Evolutionary conservation across 139 green algal species (phyloP).

Genomic region (Coelastrella sp.): DNA sequence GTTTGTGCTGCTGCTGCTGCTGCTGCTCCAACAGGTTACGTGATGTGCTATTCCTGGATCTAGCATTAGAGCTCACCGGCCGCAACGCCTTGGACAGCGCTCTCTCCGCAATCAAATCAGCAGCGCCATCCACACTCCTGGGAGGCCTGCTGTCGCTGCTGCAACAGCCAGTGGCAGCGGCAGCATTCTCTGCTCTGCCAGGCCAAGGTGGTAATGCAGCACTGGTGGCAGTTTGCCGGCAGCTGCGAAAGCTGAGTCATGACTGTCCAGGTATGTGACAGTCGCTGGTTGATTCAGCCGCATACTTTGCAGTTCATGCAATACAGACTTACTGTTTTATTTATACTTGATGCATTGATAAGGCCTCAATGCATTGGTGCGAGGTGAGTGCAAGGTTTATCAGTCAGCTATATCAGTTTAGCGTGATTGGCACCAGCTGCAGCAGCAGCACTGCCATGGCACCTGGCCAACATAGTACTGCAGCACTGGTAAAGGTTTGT

Average conservation of each 20-base stretch:
- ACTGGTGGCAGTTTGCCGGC: background rate
- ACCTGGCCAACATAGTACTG: no score
- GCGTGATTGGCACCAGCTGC: background rate
- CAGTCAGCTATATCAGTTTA: no score
- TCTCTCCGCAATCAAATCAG: slow-evolving; percentile 35
- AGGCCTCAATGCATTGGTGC: no score
- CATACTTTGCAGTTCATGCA: no score
- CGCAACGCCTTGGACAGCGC: slow-evolving; percentile 59
- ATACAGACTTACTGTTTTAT: no score
- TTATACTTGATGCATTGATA: background rate
- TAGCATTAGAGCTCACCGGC: slow-evolving; percentile 69
- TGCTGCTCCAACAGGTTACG: slow-evolving; percentile 52
- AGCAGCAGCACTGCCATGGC: background rate
- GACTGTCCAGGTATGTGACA: background rate
- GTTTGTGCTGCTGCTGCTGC: no score
- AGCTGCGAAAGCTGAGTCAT: slow-evolving; percentile 41
- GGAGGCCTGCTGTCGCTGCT: slow-evolving; percentile 36
- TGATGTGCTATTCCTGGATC: slow-evolving; percentile 81
- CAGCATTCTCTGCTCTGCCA: slow-evolving; percentile 10
- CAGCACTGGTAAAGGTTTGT: no score
- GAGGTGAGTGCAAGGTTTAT: no score
- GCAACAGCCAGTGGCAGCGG: slow-evolving; percentile 12
- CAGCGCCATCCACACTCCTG: slow-evolving; percentile 39
- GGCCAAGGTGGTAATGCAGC: slow-evolving; percentile 17
- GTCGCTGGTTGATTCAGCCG: background rate